Evolutionary conservation across 108 stramenopile species (phyloP), one percentile per base, ranked within the genome.

Genomic region (Cyclotella cryptica): DNA sequence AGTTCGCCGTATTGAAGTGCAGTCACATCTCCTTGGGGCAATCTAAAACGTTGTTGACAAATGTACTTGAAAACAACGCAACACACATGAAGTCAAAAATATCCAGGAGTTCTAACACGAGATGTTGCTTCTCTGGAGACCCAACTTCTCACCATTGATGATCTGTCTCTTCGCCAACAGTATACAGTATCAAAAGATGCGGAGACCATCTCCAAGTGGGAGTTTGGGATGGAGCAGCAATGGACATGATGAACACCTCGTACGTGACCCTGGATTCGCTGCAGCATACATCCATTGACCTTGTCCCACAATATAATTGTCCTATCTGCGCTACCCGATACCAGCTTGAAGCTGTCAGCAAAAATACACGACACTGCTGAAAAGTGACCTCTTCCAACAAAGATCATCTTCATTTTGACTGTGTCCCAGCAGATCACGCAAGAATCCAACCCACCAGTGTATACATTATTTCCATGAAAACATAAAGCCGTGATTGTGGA

Each of bases 281-380:
- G 67, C 10, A 92, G 29, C 44, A 81, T 40, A 12, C 71, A 27
- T 6, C 88, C 91, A 13, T 63, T 71, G 13, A 45, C 44, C 18
- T 59, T 60, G 12, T 78, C 74, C 91, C 91, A 92, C 22, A 90
- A 51, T 0, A 86, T 72, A n/a, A 89, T 86, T 26, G 66, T 84
- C 42, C 57, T 86, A 59, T 92, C 91, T 13, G 91, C 89, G 51
- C 79, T 83, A 2, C 87, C 87, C 0, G 80, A 69, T 9, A 89
- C 74, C 7, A 90, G 63, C 63, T 79, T 86, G 29, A 66, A 46
- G 17, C 66, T 73, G 71, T 89, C 85, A 0, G 80, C 86, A 30
- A 39, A 76, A 46, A 90, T 70, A 64, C 82, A 73, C 47, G 81
- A 83, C 15, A 92, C 84, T 11, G 84, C 74, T n/a, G 84, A 81